Percentiles rank a stretch among this genome's conserved stretches.
phyloP scores from a whole-genome alignment of 1,139 yeast species.

The Kluyveromyces marxianus region DNA sequence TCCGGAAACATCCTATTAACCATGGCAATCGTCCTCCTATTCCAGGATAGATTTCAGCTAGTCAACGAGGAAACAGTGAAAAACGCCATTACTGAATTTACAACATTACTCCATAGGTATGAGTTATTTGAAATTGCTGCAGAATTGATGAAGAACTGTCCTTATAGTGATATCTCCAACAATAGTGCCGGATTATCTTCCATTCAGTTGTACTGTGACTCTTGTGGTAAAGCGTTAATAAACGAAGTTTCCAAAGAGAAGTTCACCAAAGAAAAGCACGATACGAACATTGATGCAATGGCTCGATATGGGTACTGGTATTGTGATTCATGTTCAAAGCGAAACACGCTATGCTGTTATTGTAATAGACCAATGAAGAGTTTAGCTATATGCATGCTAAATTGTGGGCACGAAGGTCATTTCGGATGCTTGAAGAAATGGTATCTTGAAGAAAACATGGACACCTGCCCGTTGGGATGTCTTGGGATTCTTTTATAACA shows the following conservation, averaged over 20 bases:
- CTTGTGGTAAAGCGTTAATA: slow-evolving; percentile 54
- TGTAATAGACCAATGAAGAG: slow-evolving; percentile 79
- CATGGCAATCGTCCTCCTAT: slow-evolving; percentile 21
- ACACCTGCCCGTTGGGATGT: slow-evolving; percentile 82
- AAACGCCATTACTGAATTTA: slow-evolving; percentile 26
- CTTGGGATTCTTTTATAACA: slow-evolving; percentile 17
- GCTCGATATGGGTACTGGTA: slow-evolving; percentile 66
- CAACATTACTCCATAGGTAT: slow-evolving; percentile 26
- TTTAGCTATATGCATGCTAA: slow-evolving; percentile 54
- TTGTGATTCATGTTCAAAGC: slow-evolving; percentile 61
- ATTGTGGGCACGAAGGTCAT: slow-evolving; percentile 88
- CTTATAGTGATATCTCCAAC: slow-evolving; percentile 28
- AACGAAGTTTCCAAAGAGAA: slow-evolving; percentile 53
- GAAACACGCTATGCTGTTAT: slow-evolving; percentile 64
- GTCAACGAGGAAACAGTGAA: slow-evolving; percentile 22
- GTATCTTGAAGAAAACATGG: slow-evolving; percentile 59
- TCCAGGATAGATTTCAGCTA: slow-evolving; percentile 25
- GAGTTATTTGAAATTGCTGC: slow-evolving; percentile 31
- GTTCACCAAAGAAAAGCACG: slow-evolving; percentile 19
- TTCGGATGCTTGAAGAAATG: slow-evolving; percentile 71
- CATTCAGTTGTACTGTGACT: slow-evolving; percentile 58
- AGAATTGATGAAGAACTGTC: slow-evolving; percentile 27
- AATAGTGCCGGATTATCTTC: slow-evolving; percentile 34
- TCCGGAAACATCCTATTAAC: slow-evolving; percentile 27
- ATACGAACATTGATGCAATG: slow-evolving; percentile 10